Evolutionary conservation across 164 flowering plant genomes (phyloP), one percentile per base, ranked within the genome.

Genomic region (Vitis rotundifolia): DNA sequence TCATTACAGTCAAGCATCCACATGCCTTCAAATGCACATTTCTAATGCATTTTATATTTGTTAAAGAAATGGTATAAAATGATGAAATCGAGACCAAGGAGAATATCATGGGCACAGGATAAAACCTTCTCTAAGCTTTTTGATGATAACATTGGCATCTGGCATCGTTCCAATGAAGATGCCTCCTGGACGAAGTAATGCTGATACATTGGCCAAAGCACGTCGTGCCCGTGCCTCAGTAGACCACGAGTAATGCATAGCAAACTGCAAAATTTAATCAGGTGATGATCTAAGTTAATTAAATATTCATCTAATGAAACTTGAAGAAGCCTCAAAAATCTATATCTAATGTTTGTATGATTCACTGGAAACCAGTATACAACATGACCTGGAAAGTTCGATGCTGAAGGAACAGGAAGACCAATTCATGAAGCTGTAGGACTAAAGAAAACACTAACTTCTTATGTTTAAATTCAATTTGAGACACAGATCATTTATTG

Each of bases 101-200:
- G 47, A 70, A 70, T 61, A 22, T 11, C 11, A 6, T 10, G 49
- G 29, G 50, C 19, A 51, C 49, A 51, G 14, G 51, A 13, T 12
- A 58, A 68, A 70, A 90, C 98, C 98, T 87, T 88, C 91, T 86
- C 98, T 84, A 48, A 93, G 89, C 75, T 96, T 96, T 82, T 90
- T 91, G 18, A 96, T 60, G 37, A 96, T 90, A 74, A 93, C 98
- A 84, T 93, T 93, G 56, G 99, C 95, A 84, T 96, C 98, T 64
- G 99, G 99, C 99, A 93, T 96, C 44, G 97, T 93, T 73, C 98
- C 98, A 80, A 96, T 95, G 70, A 93, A 91, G 69, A 81, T 86
- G 28, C 99, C 99, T 22, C 99, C 99, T 2, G 98, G 99, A 59
- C 97, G 91, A 82, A 91, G 97, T 77, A 96, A 87, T 65, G 97